phyloP scores from a whole-genome alignment of 768 basidiomycete genomes.

The Macrolepiota dolichaula region DNA sequence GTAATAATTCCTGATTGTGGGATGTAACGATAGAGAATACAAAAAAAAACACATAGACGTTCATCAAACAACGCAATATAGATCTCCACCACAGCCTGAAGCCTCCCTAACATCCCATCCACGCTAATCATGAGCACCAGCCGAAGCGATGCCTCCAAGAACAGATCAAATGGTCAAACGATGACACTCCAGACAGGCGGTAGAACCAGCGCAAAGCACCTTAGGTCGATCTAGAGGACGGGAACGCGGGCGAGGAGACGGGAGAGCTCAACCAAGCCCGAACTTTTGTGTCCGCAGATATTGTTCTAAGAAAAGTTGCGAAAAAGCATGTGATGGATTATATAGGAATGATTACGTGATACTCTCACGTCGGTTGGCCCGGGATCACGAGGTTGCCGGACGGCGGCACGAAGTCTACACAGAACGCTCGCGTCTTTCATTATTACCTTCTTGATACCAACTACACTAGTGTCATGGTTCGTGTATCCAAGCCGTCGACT shows the following conservation, averaged over 20 bases:
- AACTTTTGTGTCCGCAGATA: conserved; percentile 92
- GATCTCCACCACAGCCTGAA: conserved; percentile 26
- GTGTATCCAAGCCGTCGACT: conserved; percentile 40
- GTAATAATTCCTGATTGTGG: not conserved
- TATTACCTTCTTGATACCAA: not conserved
- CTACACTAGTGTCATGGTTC: conserved; percentile 42
- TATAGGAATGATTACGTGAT: conserved; percentile 39
- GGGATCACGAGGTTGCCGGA: conserved; percentile 21
- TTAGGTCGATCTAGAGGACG: conserved; percentile 71
- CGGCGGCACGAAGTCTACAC: not conserved
- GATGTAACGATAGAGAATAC: not conserved
- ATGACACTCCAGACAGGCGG: conserved; percentile 20
- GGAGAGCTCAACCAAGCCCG: conserved; percentile 80
- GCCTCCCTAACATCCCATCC: conserved; percentile 25
- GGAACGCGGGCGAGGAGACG: conserved; percentile 94
- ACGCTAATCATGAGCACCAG: conserved; percentile 66
- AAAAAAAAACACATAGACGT: conserved; percentile 8
- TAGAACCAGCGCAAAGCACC: conserved; percentile 25
- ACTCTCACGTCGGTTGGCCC: conserved; percentile 31
- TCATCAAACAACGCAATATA: conserved; percentile 23
- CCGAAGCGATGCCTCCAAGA: conserved; percentile 65
- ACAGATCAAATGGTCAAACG: conserved; percentile 43
- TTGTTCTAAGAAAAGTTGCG: conserved; percentile 50
- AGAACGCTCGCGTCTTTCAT: not conserved
- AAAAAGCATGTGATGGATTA: conserved; percentile 18